These are phyloP conservation scores for Hypoxylon sp. DNA, from an alignment of 2,329 filamentous ascomycete genomes.

Conservation along the genomic window DNA sequence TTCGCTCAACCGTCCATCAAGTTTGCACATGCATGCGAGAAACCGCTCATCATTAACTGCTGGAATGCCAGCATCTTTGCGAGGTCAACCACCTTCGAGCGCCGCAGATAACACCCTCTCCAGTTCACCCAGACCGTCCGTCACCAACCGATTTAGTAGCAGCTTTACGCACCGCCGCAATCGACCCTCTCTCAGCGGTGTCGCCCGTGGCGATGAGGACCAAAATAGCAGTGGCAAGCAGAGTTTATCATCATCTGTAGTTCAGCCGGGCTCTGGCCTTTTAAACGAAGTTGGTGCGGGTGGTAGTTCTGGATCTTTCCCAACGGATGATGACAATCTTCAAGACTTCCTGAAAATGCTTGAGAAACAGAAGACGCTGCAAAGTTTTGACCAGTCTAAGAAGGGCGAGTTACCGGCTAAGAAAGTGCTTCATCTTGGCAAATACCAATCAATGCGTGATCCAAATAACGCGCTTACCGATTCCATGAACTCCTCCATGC, in stretches of 20 bases:
- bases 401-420: conserved; percentile 75
- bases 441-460: conserved; percentile 88
- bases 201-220: conserved; percentile 75
- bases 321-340: conserved; percentile 89
- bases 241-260: conserved; percentile 74
- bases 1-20: conserved; percentile 59
- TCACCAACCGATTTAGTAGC: conserved; percentile 88
- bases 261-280: conserved; percentile 79
- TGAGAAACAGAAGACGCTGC: conserved; percentile 86
- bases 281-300: conserved; percentile 75
- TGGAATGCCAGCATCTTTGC: conserved; percentile 76
- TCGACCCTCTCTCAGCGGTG: conserved; percentile 78
- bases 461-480: conserved; percentile 90
- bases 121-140: conserved; percentile 80
- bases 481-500: conserved; percentile 88
- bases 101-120: conserved; percentile 71
- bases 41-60: conserved; percentile 78
- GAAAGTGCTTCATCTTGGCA: conserved; percentile 78
- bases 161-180: conserved; percentile 89
- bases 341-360: conserved; percentile 91
- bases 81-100: conserved; percentile 69
- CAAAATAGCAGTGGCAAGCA: conserved; percentile 83
- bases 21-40: conserved; percentile 64
- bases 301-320: conserved; percentile 71
- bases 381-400: conserved; percentile 75